Evolutionary conservation across 805 yeast genomes (phyloP).

Genomic region (Suhomyces xylopsoci): DNA sequence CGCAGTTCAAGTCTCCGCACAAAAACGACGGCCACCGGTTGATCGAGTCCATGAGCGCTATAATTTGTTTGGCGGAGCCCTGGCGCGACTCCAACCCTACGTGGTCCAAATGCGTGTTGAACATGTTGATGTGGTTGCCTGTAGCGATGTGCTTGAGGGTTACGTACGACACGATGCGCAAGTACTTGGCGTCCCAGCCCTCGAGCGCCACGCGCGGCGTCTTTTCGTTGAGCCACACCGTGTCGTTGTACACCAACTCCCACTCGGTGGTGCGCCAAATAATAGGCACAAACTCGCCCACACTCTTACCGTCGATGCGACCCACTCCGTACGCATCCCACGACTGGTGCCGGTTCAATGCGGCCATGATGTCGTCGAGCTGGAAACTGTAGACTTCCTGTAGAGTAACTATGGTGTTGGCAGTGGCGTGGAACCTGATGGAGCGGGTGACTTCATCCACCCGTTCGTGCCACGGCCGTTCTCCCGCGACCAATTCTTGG

Average conservation of each 20-base stretch:
- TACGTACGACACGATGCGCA: slow-evolving; percentile 16
- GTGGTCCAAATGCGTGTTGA: slow-evolving; percentile 21
- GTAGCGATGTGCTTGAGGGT: slow-evolving; percentile 12
- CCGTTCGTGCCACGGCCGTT: slow-evolving; percentile 24
- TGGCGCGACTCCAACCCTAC: slow-evolving; percentile 11
- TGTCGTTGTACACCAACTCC: slow-evolving; percentile 13
- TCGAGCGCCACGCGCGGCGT: slow-evolving; percentile 4
- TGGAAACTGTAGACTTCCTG: slow-evolving; percentile 18
- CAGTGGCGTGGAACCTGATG: slow-evolving; percentile 17
- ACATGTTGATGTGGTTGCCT: slow-evolving; percentile 14
- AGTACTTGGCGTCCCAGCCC: slow-evolving; percentile 21
- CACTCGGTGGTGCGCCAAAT: slow-evolving; percentile 13
- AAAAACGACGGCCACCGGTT: slow-evolving; percentile 32
- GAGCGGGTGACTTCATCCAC: slow-evolving; percentile 12
- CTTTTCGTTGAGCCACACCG: slow-evolving; percentile 17
- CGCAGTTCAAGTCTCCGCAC: slow-evolving; percentile 29
- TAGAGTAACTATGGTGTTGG: slow-evolving; percentile 16
- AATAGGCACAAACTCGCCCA: slow-evolving; percentile 19
- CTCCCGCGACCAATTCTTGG: slow-evolving; percentile 21
- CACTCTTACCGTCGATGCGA: slow-evolving; percentile 12
- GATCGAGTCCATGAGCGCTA: slow-evolving; percentile 6
- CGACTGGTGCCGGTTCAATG: slow-evolving; percentile 13
- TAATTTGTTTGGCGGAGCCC: slow-evolving; percentile 10
- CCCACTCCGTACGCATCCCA: slow-evolving; percentile 17
- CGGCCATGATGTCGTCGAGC: slow-evolving; percentile 14